Conservation (phyloP, 192 early-diverging fungal genomes). For the Chytriomyces confervae region DNA sequence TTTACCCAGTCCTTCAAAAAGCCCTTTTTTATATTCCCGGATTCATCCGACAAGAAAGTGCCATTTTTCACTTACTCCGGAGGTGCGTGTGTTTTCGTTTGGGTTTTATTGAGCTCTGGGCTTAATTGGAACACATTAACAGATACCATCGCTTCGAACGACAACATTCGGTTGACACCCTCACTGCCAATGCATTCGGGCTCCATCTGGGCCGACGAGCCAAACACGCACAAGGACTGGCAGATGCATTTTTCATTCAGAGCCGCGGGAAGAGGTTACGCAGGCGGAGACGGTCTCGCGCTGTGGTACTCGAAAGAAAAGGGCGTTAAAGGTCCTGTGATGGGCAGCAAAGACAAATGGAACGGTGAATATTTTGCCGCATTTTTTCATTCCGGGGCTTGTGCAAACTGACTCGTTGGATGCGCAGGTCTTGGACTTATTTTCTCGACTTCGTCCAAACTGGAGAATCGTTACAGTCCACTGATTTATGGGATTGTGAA, state of each 20-base stretch:
- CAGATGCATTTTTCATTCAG: slow-evolving; percentile 69
- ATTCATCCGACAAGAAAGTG: slow-evolving; percentile 27
- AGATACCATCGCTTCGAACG: slow-evolving; percentile 39
- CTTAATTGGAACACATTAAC: not conserved
- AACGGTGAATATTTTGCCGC: slow-evolving; percentile 48
- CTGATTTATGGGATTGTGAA: slow-evolving; percentile 67
- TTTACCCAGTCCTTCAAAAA: slow-evolving; percentile 47
- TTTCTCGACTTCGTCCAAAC: slow-evolving; percentile 18
- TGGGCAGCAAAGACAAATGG: slow-evolving; percentile 72
- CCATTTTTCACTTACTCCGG: slow-evolving; percentile 38
- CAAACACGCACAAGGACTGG: slow-evolving; percentile 75
- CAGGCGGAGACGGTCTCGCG: slow-evolving; percentile 77
- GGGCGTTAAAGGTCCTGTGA: slow-evolving; percentile 60
- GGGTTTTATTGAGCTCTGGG: not conserved
- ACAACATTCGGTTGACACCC: slow-evolving; percentile 60
- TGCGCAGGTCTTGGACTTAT: slow-evolving; percentile 15
- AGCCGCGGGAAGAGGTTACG: slow-evolving; percentile 60
- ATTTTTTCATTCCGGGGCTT: slow-evolving; percentile 29
- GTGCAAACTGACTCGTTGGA: slow-evolving; percentile 3
- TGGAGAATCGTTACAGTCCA: slow-evolving; percentile 56
- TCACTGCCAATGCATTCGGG: slow-evolving; percentile 63
- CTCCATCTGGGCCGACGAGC: slow-evolving; percentile 62
- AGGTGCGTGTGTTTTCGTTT: slow-evolving; percentile 19
- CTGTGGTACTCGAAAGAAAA: slow-evolving; percentile 79
- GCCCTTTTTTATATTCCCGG: slow-evolving; percentile 43